These are phyloP conservation scores for Ormosia emarginata DNA, from an alignment of 306 rosid genomes.

Conservation along the genomic window DNA sequence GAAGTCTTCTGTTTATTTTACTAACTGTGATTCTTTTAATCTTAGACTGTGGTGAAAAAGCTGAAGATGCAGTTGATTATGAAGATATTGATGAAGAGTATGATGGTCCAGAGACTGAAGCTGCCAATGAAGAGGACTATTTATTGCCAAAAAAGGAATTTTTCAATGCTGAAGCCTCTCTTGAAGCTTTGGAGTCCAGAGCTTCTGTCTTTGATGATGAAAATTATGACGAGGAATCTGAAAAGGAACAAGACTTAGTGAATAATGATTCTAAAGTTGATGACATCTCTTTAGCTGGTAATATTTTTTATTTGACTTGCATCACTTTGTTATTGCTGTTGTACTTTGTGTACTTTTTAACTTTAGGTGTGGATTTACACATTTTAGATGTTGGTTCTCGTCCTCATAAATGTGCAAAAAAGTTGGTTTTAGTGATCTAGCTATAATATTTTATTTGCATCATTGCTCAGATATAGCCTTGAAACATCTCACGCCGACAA, in stretches of 20 bases:
- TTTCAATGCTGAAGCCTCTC: conserved; percentile 56
- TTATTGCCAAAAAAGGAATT: conserved; percentile 76
- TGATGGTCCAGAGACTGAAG: conserved; percentile 90
- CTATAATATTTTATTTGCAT: neutral
- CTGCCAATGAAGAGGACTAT: conserved; percentile 81
- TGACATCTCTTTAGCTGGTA: conserved; percentile 46
- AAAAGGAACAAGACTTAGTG: conserved; percentile 50
- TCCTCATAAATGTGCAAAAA: neutral
- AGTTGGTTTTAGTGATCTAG: conserved; percentile 19
- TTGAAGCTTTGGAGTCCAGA: conserved; percentile 52
- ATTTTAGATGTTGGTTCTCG: neutral
- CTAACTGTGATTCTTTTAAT: conserved; percentile 29
- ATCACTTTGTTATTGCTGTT: conserved; percentile 18
- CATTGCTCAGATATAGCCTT: conserved; percentile 2
- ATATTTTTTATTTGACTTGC: conserved; percentile 11
- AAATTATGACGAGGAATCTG: conserved; percentile 90
- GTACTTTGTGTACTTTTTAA: neutral
- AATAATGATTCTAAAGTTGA: conserved; percentile 45
- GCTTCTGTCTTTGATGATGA: conserved; percentile 81
- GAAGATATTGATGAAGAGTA: conserved; percentile 96
- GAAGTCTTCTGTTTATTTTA: conserved; percentile 17
- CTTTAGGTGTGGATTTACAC: conserved; percentile 7
- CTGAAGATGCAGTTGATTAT: conserved; percentile 91
- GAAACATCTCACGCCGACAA: neutral
- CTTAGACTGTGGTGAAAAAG: conserved; percentile 81